A percentile compares a stretch with the other conserved stretches of the same genome.
Evolutionary conservation across 768 basidiomycete species (phyloP).

Genomic region (Auriscalpium microsporum): DNA sequence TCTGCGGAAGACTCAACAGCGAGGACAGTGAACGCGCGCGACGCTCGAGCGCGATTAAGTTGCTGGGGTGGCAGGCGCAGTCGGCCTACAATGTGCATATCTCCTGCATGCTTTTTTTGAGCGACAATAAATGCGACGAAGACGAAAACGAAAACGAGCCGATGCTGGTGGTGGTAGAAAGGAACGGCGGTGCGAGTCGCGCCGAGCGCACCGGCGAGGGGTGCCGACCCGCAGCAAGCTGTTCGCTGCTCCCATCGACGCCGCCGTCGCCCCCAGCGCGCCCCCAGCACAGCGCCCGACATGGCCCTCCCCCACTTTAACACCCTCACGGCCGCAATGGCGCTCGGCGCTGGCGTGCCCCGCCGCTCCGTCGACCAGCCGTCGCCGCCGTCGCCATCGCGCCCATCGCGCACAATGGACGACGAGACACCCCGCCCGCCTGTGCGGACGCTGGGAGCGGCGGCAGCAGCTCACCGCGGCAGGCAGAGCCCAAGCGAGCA

Average conservation of each 20-base stretch:
- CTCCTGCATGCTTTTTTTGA: background rate
- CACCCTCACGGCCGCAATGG: background rate
- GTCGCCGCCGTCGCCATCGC: background rate
- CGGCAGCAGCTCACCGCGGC: background rate
- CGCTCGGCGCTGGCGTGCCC: background rate
- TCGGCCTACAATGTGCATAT: background rate
- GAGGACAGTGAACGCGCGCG: constrained; percentile 48
- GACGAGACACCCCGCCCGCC: background rate
- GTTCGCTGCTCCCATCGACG: background rate
- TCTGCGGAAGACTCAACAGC: constrained; percentile 87
- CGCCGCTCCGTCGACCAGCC: background rate
- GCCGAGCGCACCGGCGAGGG: background rate
- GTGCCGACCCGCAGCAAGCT: background rate
- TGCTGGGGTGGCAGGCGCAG: background rate
- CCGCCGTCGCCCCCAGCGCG: background rate
- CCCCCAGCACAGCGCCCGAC: background rate
- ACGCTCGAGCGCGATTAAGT: background rate
- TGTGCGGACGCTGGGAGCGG: background rate
- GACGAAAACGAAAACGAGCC: background rate
- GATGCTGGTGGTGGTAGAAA: background rate
- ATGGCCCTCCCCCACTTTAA: background rate
- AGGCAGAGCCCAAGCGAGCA: background rate
- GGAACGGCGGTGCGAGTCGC: background rate
- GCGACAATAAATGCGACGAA: background rate
- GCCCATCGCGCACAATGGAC: background rate